Base-by-base conservation (phyloP, 116 monocot species). In the Cymodocea nodosa region DNA sequence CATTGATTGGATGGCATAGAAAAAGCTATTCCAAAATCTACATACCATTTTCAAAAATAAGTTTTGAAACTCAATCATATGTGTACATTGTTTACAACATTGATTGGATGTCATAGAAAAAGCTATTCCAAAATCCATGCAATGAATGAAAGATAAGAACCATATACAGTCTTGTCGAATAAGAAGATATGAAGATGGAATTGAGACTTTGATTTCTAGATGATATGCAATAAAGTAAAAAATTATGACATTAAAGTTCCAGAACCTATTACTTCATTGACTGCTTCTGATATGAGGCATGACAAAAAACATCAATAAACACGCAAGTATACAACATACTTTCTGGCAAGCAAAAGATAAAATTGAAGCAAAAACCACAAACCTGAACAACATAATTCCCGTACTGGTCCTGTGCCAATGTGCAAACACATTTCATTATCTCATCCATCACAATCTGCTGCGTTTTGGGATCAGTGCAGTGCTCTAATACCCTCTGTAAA, bases 341-440 rank as follows among this genome's bases (percentile, higher is more conserved):
- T 54, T 6, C 20, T 6, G 54, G 23, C 50, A 23, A 23, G 13
- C 1, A 65, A 65, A 50, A 0, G 15, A 4, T 0, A 44, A 15
- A 17, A 9, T 50, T 18, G 30, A 30, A 30, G 30, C 30, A 30
- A 30, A 30, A 2, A 36, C 3, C 39, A 75, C 71, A 19, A 61
- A 87, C 92, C 84, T 92, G 92, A 69, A 92, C 82, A 76, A 92
- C 92, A 67, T 92, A 92, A 56, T 92, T 92, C 35, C 92, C 92
- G 68, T 87, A 92, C 62, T 92, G 87, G 57, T 92, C 87, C 63
- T 87, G 80, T 52, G 92, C 81, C 74, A 87, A 60, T 80, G 77
- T 76, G 66, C 82, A 76, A 25, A 87, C 76, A 57, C 59, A 72
- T 34, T 64, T 70, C 39, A 87, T 50, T 73, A 91, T 91, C 67